Evolutionary conservation across 83 land plant species (phyloP).

Genomic region (Picea engelmannii): DNA sequence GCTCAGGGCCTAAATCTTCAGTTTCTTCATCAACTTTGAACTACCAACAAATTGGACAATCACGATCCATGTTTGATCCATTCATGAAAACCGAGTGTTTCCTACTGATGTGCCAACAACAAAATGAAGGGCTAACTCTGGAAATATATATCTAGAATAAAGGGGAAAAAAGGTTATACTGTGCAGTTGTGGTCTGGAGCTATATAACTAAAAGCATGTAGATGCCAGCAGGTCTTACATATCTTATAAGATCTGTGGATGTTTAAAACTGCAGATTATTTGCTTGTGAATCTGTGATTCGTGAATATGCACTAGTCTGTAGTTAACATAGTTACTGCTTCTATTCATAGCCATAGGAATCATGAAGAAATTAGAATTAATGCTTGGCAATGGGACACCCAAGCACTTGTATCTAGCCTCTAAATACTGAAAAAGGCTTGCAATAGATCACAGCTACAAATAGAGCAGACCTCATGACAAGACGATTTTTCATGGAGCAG

Average conservation of each 20-base stretch:
- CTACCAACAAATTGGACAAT: background rate
- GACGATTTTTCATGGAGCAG: background rate
- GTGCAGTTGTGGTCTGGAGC: background rate
- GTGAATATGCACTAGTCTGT: background rate
- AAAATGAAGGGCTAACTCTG: background rate
- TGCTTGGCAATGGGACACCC: background rate
- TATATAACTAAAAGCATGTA: background rate
- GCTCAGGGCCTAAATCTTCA: background rate
- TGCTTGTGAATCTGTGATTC: no score
- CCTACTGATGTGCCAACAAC: background rate
- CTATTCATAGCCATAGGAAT: background rate
- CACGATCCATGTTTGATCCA: background rate
- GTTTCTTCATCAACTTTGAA: background rate
- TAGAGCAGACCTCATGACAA: background rate
- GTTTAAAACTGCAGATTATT: no score
- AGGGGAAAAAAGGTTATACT: background rate
- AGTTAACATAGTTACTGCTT: background rate
- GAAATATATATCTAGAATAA: background rate
- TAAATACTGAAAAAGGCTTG: background rate
- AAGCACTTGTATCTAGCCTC: background rate
- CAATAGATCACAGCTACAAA: background rate
- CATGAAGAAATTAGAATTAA: background rate
- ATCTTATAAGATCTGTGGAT: no score
- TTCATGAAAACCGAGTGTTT: no score
- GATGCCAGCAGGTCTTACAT: background rate